Base-by-base conservation (phyloP, 768 basidiomycete genomes). In the Mycena maculata region DNA sequence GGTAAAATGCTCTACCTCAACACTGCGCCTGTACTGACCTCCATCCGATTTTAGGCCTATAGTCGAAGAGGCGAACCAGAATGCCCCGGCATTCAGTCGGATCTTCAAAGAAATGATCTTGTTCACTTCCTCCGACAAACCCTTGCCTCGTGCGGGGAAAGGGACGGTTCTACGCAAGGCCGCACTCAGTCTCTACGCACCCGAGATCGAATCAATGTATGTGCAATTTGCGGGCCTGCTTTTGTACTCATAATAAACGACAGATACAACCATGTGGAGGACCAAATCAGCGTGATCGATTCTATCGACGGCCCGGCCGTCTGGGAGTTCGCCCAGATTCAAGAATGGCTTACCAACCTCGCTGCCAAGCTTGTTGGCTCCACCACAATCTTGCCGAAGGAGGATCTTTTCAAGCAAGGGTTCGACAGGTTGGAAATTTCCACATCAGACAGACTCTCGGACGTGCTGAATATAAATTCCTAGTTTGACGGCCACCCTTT, bases 51-150 rank as follows among this genome's bases (percentile, higher is more conserved):
- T 15, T 27, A 84, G 80, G 79, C 76, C 73, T 2, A 67, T 74
- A 15, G 77, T 85, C 2, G 83, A 83, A 23, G 78, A 83, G 36
- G 84, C 83, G 3, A 86, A 85, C 68, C 73, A 67, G 31, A 70
- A 71, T 1, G 79, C 80, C 0, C 84, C 85, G 0, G 61, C 76
- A 0, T 84, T 80, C 53, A 83, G 82, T 60, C 76, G 80, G n/a
- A 77, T 85, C 12, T 85, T 83, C 74, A 84, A 83, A 68, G 83
- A 88, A 70, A 84, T 87, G 84, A 83, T 88, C 41, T 47, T 87
- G 30, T 71, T 86, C 20, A 77, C 85, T 0, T 73, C 76, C 4
- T 71, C 72, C 2, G 76, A 74, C 0, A 84, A 84, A 60, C 84
- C 82, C 1, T 75, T 87, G 45, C 74, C 79, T n/a, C 81, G 81